Percentiles rank a stretch among this genome's conserved stretches.
Conservation (phyloP, 2,329 filamentous ascomycete genomes). For the Scedosporium boydii region DNA sequence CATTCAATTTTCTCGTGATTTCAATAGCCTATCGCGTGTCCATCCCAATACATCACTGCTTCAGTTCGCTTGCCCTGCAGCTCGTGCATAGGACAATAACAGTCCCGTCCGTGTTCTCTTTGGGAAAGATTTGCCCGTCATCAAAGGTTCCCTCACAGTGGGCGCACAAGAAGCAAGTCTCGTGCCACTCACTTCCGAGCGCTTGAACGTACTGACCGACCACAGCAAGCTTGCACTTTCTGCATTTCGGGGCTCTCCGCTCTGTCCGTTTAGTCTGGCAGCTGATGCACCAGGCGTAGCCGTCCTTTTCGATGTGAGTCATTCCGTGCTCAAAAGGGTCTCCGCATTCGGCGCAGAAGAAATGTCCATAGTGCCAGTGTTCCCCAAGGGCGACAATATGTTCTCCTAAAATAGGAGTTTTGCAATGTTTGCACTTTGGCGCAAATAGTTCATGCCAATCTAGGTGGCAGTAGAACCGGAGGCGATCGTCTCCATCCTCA, state of each 20-base stretch:
- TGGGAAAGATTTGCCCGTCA: constrained; percentile 57
- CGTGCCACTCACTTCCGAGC: constrained; percentile 87
- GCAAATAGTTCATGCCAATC: constrained; percentile 95
- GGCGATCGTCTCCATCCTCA: constrained; percentile 62
- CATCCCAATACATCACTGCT: constrained; percentile 26
- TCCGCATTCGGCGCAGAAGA: constrained; percentile 97
- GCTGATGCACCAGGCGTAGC: constrained; percentile 90
- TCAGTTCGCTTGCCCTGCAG: constrained; percentile 52
- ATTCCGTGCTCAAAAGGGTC: constrained; percentile 74
- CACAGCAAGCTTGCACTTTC: constrained; percentile 73
- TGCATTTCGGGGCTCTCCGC: constrained; percentile 78
- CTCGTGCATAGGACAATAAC: constrained; percentile 50
- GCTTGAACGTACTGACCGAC: constrained; percentile 86
- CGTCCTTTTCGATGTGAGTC: constrained; percentile 84
- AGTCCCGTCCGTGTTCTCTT: constrained; percentile 35
- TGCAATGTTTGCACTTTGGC: constrained; percentile 90
- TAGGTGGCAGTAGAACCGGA: constrained; percentile 94
- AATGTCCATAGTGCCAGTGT: constrained; percentile 97
- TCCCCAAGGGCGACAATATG: constrained; percentile 86
- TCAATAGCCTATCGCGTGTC: neutral
- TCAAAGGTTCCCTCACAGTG: constrained; percentile 50
- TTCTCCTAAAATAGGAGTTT: constrained; percentile 91
- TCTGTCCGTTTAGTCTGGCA: constrained; percentile 92
- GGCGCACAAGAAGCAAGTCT: constrained; percentile 77
- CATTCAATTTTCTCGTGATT: neutral